Evolutionary conservation across 2,329 filamentous ascomycete genomes (phyloP).

Genomic region (Fusarium palustre): DNA sequence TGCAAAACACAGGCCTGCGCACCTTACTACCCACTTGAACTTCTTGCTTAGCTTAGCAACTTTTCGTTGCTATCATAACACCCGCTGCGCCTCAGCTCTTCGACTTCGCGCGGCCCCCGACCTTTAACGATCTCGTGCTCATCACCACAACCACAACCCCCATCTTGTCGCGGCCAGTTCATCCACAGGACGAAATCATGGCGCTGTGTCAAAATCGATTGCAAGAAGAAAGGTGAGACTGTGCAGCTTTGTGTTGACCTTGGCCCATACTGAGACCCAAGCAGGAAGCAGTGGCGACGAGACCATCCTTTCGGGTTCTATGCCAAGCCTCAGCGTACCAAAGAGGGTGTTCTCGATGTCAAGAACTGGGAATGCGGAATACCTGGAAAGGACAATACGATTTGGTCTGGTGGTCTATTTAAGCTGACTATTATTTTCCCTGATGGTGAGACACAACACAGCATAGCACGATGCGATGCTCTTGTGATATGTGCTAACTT

Average conservation of each 20-base stretch:
- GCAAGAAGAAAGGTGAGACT: conserved; percentile 82
- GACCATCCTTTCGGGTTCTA: conserved; percentile 99
- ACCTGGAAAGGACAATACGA: conserved; percentile 94
- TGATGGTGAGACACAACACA: conserved; percentile 72
- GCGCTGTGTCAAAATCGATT: conserved; percentile 89
- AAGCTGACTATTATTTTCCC: conserved; percentile 94
- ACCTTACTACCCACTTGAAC: background rate
- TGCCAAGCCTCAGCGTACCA: conserved; percentile 84
- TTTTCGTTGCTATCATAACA: conserved; percentile 6
- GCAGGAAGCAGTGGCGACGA: conserved; percentile 93
- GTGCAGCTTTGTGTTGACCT: background rate
- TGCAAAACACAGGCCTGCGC: background rate
- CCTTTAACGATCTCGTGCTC: conserved; percentile 17
- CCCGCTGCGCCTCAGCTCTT: conserved; percentile 13
- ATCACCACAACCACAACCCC: conserved; percentile 8
- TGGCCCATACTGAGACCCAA: conserved; percentile 37
- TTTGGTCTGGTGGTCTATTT: conserved; percentile 98
- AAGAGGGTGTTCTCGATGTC: conserved; percentile 85
- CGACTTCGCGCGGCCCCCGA: conserved; percentile 8
- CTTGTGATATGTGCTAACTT: conserved; percentile 27
- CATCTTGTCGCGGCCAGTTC: conserved; percentile 9
- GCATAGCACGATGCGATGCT: background rate
- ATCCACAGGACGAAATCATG: conserved; percentile 64
- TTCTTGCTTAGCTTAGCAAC: background rate
- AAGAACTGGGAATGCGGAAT: conserved; percentile 98